Evolutionary conservation across 805 yeast species (phyloP).

Genomic region (Teunomyces aglyptinius): DNA sequence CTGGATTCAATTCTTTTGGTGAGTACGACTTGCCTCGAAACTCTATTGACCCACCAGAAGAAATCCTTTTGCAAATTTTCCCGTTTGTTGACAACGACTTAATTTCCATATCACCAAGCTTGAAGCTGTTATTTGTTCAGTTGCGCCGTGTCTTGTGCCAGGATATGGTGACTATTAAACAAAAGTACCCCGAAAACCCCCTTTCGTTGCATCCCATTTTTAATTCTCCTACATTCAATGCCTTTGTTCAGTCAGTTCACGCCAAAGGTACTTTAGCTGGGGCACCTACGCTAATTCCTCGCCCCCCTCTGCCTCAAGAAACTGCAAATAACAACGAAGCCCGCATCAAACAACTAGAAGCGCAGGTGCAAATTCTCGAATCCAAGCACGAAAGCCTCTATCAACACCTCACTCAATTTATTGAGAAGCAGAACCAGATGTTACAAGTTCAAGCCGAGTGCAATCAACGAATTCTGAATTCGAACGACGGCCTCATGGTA

Average conservation of each 20-base stretch:
- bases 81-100: constrained; percentile 22
- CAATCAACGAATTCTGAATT: constrained; percentile 16
- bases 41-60: constrained; percentile 23
- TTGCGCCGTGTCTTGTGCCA: constrained; percentile 25
- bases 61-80: constrained; percentile 24
- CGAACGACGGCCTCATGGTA: constrained; percentile 11
- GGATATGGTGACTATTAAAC: constrained; percentile 28
- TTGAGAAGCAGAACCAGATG: constrained; percentile 16
- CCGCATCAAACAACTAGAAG: constrained; percentile 10
- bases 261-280: constrained; percentile 7
- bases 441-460: constrained; percentile 16
- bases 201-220: constrained; percentile 25
- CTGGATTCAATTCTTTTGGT: constrained; percentile 22
- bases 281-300: constrained; percentile 1
- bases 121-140: constrained; percentile 15
- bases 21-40: constrained; percentile 19
- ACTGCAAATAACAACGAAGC: neutral
- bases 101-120: constrained; percentile 8
- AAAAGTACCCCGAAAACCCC: constrained; percentile 21
- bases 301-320: neutral
- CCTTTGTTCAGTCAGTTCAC: constrained; percentile 13
- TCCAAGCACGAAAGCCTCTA: constrained; percentile 12
- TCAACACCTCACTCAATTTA: constrained; percentile 12
- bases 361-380: constrained; percentile 12
- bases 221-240: constrained; percentile 15